Conservation (phyloP, 768 basidiomycete genomes). For the Boletus rex-veris region DNA sequence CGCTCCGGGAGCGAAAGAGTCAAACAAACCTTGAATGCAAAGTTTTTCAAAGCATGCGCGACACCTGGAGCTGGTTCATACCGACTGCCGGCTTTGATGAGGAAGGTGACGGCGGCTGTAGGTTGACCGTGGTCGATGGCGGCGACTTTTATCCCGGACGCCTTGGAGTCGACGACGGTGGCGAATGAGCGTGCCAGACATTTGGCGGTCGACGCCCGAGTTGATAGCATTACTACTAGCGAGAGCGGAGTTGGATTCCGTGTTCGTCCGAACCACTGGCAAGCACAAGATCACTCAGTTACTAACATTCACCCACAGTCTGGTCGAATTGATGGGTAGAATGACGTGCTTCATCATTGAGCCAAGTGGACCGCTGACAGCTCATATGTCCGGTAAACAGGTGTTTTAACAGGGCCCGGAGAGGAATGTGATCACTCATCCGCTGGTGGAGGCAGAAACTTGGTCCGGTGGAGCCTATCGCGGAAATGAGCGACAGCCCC, state of each 20-base stretch:
- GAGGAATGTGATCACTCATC: no score
- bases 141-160: constrained; percentile 79
- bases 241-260: constrained; percentile 31
- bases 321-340: no score
- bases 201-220: constrained; percentile 57
- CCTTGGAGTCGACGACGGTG: constrained; percentile 65
- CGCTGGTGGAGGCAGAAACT: no score
- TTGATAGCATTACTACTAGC: constrained; percentile 52
- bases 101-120: constrained; percentile 81
- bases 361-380: no score
- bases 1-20: not conserved
- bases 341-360: no score
- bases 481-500: no score
- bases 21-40: constrained; percentile 89
- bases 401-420: no score
- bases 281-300: no score
- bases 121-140: constrained; percentile 79
- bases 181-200: constrained; percentile 73
- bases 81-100: constrained; percentile 90
- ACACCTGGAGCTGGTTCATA: constrained; percentile 87
- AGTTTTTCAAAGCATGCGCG: constrained; percentile 95
- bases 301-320: no score
- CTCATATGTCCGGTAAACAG: no score
- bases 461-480: no score
- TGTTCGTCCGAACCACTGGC: constrained; percentile 22